Percentiles rank a stretch among this genome's conserved stretches.
phyloP scores from a whole-genome alignment of 441 rosid genomes.

The Erodium moschatum region DNA sequence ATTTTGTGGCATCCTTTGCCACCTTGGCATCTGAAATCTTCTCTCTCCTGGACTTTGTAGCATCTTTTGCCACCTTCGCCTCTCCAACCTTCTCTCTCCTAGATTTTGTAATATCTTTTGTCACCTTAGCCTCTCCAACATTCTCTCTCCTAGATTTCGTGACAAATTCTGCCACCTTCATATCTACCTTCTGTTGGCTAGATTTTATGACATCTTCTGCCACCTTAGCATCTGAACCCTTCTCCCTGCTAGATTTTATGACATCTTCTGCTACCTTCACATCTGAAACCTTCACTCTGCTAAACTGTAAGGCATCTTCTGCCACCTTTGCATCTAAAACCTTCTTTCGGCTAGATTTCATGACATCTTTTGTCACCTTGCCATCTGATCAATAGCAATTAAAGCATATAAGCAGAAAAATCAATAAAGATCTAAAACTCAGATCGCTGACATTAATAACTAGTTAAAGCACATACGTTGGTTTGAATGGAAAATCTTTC shows the following conservation, averaged over 20 bases:
- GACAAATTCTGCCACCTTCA: background rate
- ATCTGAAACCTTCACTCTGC: constrained; percentile 3
- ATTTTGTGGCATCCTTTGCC: background rate
- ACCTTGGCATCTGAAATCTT: background rate
- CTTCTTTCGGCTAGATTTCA: constrained; percentile 7
- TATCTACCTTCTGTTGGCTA: background rate
- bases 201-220: constrained; percentile 6
- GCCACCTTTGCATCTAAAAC: background rate
- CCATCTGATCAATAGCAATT: background rate
- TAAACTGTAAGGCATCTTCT: background rate
- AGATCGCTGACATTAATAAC: background rate
- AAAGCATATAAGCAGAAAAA: constrained; percentile 4
- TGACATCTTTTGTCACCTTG: constrained; percentile 10
- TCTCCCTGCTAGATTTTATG: constrained; percentile 5
- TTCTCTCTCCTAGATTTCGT: background rate
- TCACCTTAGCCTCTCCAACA: background rate
- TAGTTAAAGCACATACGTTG: constrained; percentile 32
- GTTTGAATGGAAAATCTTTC: constrained; percentile 23
- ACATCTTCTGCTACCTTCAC: background rate
- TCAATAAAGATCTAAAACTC: background rate
- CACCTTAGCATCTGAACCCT: constrained; percentile 1
- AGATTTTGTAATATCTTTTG: background rate
- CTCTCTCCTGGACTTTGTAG: constrained; percentile 4
- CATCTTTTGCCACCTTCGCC: background rate
- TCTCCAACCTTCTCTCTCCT: constrained; percentile 3